Evolutionary conservation across 2,329 filamentous ascomycete genomes (phyloP), one percentile per base, ranked within the genome.

Genomic region (Fusarium torreyae): DNA sequence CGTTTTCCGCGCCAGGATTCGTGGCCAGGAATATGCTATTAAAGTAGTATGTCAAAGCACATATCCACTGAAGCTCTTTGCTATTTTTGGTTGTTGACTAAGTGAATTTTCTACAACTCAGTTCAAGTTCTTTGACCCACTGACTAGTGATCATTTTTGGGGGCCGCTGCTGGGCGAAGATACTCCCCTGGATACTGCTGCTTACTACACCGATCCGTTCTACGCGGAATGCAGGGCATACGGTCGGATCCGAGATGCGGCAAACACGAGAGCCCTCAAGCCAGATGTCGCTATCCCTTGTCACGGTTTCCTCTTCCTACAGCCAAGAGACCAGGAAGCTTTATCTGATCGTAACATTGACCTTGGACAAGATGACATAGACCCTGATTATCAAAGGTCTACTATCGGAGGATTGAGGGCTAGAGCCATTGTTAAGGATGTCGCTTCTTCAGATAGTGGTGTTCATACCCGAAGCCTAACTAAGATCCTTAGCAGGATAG

Each of bases 131-230:
- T 66, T 55, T 15, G 53, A 73, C 22, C 70, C 70, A 1, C 44
- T 33, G 50, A 60, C 45, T n/a, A 36, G 10, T 8, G 52, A 70
- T 13, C 53, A 60, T 57, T 73, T 58, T 46, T 73, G 70, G 70
- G 66, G 59, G 3, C 66, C 63, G 18, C 14, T 65, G 2, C 3
- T 73, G 11, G 64, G 63, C 31, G 31, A 63, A 43, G 54, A 71
- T 8, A 60, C 60, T 3, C 24, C 58, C 7, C 26, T 65, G 14
- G 49, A 71, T 8, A 62, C 46, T 3, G 63, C 48, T 10, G 60
- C 70, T 7, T 74, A 61, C 40, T 74, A 72, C 26, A 72, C 60
- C 50, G 71, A 72, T 24, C 71, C 71, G 8, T 74, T 72, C 33
- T 74, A 58, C 36, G 55, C 57, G 13, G 70, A 74, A 57, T 72